Evolutionary conservation across 768 basidiomycete genomes (phyloP).

Genomic region (Asterophora lycoperdoides): DNA sequence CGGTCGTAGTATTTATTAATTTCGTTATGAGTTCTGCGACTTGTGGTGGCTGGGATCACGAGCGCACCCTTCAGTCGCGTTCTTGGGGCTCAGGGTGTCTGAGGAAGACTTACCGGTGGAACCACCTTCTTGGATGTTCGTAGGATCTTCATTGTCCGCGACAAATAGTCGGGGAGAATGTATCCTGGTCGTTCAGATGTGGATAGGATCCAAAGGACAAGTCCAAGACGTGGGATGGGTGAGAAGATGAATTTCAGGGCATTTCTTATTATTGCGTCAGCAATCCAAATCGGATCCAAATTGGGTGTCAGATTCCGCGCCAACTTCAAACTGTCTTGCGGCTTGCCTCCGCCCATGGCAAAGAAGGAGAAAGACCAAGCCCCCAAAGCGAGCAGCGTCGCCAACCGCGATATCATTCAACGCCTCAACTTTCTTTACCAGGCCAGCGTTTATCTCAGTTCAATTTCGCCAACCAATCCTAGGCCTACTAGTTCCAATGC

Average conservation of each 20-base stretch:
- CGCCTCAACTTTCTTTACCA: slow-evolving; percentile 85
- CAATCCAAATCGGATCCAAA: slow-evolving; percentile 20
- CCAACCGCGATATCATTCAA: slow-evolving; percentile 75
- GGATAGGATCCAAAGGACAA: slow-evolving; percentile 10
- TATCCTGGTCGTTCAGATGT: slow-evolving; percentile 13
- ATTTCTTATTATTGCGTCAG: slow-evolving; percentile 20
- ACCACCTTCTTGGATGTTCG: slow-evolving; percentile 80
- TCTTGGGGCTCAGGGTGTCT: slow-evolving; percentile 13
- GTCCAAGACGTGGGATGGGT: slow-evolving; percentile 8
- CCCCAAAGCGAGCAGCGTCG: slow-evolving; percentile 53
- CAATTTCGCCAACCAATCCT: slow-evolving; percentile 8
- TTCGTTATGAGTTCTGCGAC: slow-evolving; percentile 77
- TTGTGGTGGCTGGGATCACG: slow-evolving; percentile 59
- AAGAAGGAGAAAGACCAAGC: slow-evolving; percentile 60
- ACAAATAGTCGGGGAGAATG: slow-evolving; percentile 36
- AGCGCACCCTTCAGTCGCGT: slow-evolving; percentile 17
- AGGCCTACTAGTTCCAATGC: not conserved
- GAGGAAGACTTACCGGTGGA: slow-evolving; percentile 57
- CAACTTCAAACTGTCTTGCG: too few relatives aligned
- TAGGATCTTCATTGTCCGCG: slow-evolving; percentile 82
- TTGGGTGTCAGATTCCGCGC: too few relatives aligned
- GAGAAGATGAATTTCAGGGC: slow-evolving; percentile 18
- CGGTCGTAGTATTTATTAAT: slow-evolving; percentile 60
- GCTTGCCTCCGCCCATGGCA: slow-evolving; percentile 62
- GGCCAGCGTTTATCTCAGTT: slow-evolving; percentile 58